Conservation (phyloP, 2,329 filamentous ascomycete genomes). For the Fusarium xyrophilum region DNA sequence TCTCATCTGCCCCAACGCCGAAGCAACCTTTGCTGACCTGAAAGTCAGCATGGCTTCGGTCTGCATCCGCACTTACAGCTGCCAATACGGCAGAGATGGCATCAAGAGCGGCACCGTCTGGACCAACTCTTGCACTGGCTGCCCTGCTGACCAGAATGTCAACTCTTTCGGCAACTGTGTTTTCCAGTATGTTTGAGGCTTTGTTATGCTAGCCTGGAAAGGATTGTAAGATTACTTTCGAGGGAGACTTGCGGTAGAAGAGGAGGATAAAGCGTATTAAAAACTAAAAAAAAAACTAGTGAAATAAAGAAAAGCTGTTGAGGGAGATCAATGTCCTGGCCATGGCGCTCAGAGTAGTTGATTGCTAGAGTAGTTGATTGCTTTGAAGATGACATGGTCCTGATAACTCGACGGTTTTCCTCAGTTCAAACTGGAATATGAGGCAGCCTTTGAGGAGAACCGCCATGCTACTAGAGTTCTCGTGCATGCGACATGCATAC, state of each 20-base stretch:
- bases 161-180: background rate
- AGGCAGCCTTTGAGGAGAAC: too few relatives aligned
- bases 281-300: background rate
- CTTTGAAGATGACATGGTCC: background rate
- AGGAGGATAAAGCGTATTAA: background rate
- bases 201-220: accelerated
- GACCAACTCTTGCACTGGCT: background rate
- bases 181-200: background rate
- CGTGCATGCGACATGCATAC: too few relatives aligned
- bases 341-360: too few relatives aligned
- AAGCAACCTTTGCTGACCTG: background rate
- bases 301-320: background rate
- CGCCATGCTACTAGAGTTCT: accelerated
- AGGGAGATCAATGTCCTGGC: background rate
- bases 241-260: accelerated
- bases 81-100: background rate
- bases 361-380: too few relatives aligned
- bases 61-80: background rate
- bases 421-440: accelerated
- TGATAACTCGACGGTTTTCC: accelerated
- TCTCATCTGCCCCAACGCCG: background rate
- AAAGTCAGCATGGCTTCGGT: background rate
- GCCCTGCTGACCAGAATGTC: background rate
- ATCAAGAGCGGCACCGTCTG: background rate
- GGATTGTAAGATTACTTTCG: accelerated